These are phyloP conservation scores for Cokeromyces recurvatus DNA, from an alignment of 371 early-diverging fungal species.

Conservation along the genomic window DNA sequence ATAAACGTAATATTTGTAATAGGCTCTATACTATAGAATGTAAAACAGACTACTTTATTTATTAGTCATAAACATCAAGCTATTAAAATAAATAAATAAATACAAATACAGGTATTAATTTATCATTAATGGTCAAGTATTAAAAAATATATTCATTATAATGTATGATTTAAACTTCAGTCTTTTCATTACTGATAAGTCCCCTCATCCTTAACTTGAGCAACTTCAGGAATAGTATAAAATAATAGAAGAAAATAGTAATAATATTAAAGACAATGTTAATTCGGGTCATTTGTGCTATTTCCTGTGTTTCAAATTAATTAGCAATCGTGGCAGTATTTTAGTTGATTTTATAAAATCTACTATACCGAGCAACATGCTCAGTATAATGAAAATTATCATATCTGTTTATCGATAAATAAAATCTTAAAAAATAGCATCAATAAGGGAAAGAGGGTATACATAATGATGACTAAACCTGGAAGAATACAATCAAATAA, in stretches of 20 bases:
- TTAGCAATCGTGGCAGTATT: slow-evolving; percentile 59
- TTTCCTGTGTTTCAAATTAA: slow-evolving; percentile 26
- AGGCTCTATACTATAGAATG: too few relatives aligned
- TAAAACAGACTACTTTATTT: too few relatives aligned
- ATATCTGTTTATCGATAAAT: slow-evolving; percentile 73
- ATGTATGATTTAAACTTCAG: too few relatives aligned
- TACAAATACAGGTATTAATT: too few relatives aligned
- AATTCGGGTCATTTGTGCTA: slow-evolving; percentile 25
- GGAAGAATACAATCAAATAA: slow-evolving; percentile 54
- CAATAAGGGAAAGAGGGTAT: slow-evolving; percentile 61
- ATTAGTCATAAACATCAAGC: too few relatives aligned
- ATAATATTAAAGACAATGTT: slow-evolving; percentile 24
- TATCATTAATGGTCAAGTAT: too few relatives aligned
- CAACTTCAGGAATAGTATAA: too few relatives aligned
- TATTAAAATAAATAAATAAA: too few relatives aligned
- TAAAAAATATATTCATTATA: too few relatives aligned
- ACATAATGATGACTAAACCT: slow-evolving; percentile 52
- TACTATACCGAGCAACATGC: slow-evolving; percentile 67
- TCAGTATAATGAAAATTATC: slow-evolving; percentile 66
- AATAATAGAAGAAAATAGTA: slow-evolving; percentile 21
- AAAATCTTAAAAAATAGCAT: slow-evolving; percentile 71
- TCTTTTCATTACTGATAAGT: too few relatives aligned
- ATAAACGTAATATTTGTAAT: too few relatives aligned
- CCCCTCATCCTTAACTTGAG: too few relatives aligned
- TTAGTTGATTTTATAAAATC: slow-evolving; percentile 85